Evolutionary conservation across 164 flowering plant species (phyloP), one percentile per base, ranked within the genome.

Genomic region (Chimonanthus salicifolius): DNA sequence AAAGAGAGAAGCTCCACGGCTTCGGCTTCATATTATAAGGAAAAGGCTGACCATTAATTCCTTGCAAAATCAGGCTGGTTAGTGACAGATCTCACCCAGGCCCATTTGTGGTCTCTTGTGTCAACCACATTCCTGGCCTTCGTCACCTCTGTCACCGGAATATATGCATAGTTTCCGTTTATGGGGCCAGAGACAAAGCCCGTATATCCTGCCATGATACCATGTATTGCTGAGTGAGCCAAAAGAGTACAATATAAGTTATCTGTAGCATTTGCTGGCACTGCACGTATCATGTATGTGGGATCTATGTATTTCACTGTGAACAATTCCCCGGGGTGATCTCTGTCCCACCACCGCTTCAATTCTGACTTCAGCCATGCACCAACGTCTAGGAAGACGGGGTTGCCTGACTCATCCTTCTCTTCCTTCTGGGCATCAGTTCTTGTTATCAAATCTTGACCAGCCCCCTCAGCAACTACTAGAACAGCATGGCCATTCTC

Each of bases 231-330:
- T 0, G 94, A 89, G 83, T 91, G 90, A 0, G 98, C 95, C 58
- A 94, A 49, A 15, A 94, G 86, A 0, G 98, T 92, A 66, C 98
- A 94, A 47, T 90, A 91, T 71, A 84, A 46, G 67, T 84, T 92
- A 74, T 94, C 97, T 0, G 92, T 85, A 3, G 95, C 92, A 78
- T 94, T 94, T 6, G 95, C 94, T 5, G 94, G 89, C 5, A 90
- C 90, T 0, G 95, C 98, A 6, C 95, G 85, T 7, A 91, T 86
- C 98, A 91, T 94, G 65, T 94, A 94, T 1, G 92, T 94, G 0
- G 98, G 97, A 74, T 91, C 97, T 3, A 91, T 94, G 77, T 88
- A 89, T 83, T 93, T 93, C 49, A 91, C 91, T 0, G 97, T 89
- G 58, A 89, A 79, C 76, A 90, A 70, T 79, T 91, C 90, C 2